Conservation (phyloP, 2,329 filamentous ascomycete species). For the Chrysoporthe cubensis region DNA sequence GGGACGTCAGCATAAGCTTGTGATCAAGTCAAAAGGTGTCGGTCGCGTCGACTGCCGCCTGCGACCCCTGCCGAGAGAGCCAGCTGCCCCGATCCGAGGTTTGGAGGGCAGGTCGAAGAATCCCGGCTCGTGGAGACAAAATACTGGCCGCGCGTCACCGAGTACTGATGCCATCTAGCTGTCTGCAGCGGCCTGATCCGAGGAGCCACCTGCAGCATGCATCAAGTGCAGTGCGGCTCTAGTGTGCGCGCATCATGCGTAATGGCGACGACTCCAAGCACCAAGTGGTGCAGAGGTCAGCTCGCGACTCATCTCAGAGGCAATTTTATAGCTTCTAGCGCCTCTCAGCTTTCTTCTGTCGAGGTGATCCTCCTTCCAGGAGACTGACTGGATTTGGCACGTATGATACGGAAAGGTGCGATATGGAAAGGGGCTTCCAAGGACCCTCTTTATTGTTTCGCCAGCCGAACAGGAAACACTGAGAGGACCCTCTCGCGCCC, state of each 20-base stretch:
- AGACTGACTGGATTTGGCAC: neutral
- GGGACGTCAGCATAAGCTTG: neutral
- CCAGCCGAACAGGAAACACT: neutral
- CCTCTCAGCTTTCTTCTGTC: neutral
- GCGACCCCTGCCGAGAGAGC: neutral
- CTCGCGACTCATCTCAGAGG: no score
- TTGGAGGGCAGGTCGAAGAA: neutral
- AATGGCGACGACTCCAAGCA: neutral
- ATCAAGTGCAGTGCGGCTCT: neutral
- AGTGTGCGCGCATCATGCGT: neutral
- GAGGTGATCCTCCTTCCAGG: neutral
- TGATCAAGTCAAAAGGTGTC: neutral
- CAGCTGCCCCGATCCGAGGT: neutral
- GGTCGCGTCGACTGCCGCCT: neutral
- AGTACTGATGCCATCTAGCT: neutral
- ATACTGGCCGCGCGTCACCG: neutral
- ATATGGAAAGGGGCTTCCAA: neutral
- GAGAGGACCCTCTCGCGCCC: neutral
- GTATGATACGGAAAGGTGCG: neutral
- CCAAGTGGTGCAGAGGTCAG: neutral
- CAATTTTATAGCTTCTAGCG: neutral
- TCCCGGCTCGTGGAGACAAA: neutral
- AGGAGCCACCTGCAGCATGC: neutral
- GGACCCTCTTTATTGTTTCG: slow-evolving; percentile 11
- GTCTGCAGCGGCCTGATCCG: neutral